phyloP scores from a whole-genome alignment of 2,329 filamentous ascomycete genomes.

The Hypoxylon sp. region DNA sequence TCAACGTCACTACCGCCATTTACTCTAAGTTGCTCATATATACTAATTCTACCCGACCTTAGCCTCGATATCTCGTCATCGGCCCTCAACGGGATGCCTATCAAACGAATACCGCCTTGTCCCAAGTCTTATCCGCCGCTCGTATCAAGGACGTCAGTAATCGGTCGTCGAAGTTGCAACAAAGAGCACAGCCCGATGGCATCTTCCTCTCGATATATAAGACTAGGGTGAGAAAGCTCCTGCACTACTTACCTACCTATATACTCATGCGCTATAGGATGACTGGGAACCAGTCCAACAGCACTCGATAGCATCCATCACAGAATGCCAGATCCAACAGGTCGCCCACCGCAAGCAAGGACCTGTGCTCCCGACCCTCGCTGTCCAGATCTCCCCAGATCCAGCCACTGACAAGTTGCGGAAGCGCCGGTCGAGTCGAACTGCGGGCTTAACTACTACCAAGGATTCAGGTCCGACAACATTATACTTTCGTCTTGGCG shows the following conservation, averaged over 20 bases:
- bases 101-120: conserved; percentile 56
- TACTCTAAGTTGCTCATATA: conserved; percentile 23
- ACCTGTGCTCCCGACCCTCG: conserved; percentile 70
- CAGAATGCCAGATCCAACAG: conserved; percentile 71
- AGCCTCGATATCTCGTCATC: conserved; percentile 73
- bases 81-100: conserved; percentile 59
- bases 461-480: conserved; percentile 66
- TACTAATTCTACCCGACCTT: conserved; percentile 42
- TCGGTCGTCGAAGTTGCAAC: conserved; percentile 56
- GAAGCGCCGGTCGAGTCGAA: conserved; percentile 75
- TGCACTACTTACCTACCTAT: background rate
- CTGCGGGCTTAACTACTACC: conserved; percentile 67
- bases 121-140: conserved; percentile 59
- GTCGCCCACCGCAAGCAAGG: conserved; percentile 74
- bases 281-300: conserved; percentile 69
- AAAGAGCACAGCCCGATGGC: conserved; percentile 58
- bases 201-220: conserved; percentile 70
- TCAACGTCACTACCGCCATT: conserved; percentile 25
- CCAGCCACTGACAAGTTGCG: conserved; percentile 70
- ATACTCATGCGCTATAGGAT: conserved; percentile 57
- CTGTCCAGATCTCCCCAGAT: conserved; percentile 68
- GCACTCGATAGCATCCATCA: conserved; percentile 66
- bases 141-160: conserved; percentile 57
- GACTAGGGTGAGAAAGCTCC: conserved; percentile 61
- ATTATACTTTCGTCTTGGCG: conserved; percentile 70